Base-by-base conservation (phyloP, 352 stramenopile species). In the Phytophthora fragariae region DNA sequence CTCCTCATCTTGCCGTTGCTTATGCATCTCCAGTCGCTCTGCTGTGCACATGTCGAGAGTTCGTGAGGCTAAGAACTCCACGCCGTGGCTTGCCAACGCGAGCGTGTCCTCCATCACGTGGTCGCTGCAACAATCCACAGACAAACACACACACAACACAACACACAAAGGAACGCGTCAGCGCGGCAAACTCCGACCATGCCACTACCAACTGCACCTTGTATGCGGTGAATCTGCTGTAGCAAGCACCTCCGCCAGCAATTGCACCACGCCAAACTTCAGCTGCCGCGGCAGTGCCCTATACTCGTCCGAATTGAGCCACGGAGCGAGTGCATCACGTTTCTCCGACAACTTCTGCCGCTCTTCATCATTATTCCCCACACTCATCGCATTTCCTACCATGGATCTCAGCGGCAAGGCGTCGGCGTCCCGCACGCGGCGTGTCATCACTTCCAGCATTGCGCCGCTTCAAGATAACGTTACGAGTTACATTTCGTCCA, bases 41-140 rank as follows among this genome's bases (percentile, higher is more conserved):
- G 72, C 33, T 19, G 56, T 60, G 27, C 46, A 68, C 3, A 57
- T 64, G 11, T 67, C 54, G 46, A 72, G 31, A 29, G 59, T 64
- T n/a, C 70, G 73, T 21, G 70, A 62, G 5, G 72, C 59, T 10
- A 92, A 62, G 55, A 77, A 89, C 47, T 71, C 68, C 24, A 52
- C 61, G 17, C 84, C 84, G 46, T 84, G 89, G 46, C 70, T 85
- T 9, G 85, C 55, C 56, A 92, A 54, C 19, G 85, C 75, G n/a
- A 88, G 62, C 2, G 74, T 82, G 66, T 90, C 84, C 50, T 85
- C 77, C 41, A 86, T 63, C 46, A 85, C 15, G 60, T 75, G 72
- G 37, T 70, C 49, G 47, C 70, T 71, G 8, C 8, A 60, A 56
- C 21, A 50, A 8, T 5, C n/a, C n/a, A 15, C 12, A 41, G 1